A percentile compares a stretch with the other conserved stretches of the same genome.
These are phyloP conservation scores for Tylopilus rubrobrunneus DNA, from an alignment of 768 basidiomycete species.

Conservation along the genomic window DNA sequence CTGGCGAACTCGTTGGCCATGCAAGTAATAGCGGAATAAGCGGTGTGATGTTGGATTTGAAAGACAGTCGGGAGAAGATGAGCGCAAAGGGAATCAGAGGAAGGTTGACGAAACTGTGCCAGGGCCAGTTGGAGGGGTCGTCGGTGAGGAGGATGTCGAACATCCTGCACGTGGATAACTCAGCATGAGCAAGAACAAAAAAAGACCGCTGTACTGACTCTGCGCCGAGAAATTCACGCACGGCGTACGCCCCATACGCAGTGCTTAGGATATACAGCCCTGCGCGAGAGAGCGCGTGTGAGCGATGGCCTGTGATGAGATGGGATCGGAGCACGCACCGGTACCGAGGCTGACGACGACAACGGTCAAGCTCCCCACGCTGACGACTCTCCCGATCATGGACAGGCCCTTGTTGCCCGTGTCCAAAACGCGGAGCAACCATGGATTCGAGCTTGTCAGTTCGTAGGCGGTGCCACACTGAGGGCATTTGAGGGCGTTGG, in stretches of 20 bases:
- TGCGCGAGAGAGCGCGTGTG: slow-evolving; percentile 18
- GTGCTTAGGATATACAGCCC: slow-evolving; percentile 51
- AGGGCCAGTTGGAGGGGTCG: slow-evolving; percentile 71
- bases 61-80: slow-evolving; percentile 55
- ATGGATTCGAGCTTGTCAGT: slow-evolving; percentile 61
- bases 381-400: slow-evolving; percentile 48
- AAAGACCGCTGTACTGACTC: slow-evolving; percentile 41
- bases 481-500: slow-evolving; percentile 74
- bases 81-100: slow-evolving; percentile 68
- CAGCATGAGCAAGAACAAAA: not conserved
- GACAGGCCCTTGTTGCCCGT: slow-evolving; percentile 48
- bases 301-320: not conserved
- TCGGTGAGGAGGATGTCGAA: slow-evolving; percentile 61
- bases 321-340: slow-evolving; percentile 40
- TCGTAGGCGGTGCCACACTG: slow-evolving; percentile 69
- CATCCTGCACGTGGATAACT: slow-evolving; percentile 39
- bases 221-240: slow-evolving; percentile 63
- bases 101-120: slow-evolving; percentile 71
- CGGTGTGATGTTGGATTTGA: slow-evolving; percentile 26
- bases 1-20: slow-evolving; percentile 30
- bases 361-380: slow-evolving; percentile 46
- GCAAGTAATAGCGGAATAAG: slow-evolving; percentile 23
- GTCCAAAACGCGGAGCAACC: slow-evolving; percentile 47
- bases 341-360: slow-evolving; percentile 55
- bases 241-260: slow-evolving; percentile 69